These are phyloP conservation scores for Tanozyma kutaoensis DNA, from an alignment of 805 yeast genomes.

Conservation along the genomic window DNA sequence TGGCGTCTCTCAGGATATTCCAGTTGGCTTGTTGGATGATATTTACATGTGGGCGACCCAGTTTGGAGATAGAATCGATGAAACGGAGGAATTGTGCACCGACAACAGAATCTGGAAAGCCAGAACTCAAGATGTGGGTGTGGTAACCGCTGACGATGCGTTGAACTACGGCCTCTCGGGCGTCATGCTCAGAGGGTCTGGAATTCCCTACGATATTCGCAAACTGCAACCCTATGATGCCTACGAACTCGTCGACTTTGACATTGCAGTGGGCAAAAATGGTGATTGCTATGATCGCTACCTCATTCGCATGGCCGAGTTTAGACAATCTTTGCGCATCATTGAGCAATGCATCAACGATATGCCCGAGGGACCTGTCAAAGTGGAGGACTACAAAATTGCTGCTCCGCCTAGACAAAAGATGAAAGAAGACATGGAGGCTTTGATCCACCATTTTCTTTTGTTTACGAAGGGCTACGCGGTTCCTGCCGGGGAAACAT, in stretches of 20 bases:
- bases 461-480: constrained; percentile 79
- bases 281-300: constrained; percentile 92
- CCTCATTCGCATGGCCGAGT: constrained; percentile 80
- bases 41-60: constrained; percentile 95
- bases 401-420: constrained; percentile 67
- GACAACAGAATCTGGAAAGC: constrained; percentile 90
- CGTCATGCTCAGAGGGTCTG: constrained; percentile 85
- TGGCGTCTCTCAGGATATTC: constrained; percentile 82
- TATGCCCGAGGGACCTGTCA: constrained; percentile 87
- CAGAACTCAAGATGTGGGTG: constrained; percentile 72
- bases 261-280: constrained; percentile 72
- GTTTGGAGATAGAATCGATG: constrained; percentile 86
- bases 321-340: constrained; percentile 81
- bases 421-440: constrained; percentile 91
- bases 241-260: constrained; percentile 75
- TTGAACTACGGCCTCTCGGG: constrained; percentile 71
- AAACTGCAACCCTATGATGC: constrained; percentile 86
- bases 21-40: constrained; percentile 77
- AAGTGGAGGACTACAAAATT: constrained; percentile 81
- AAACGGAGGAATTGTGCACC: constrained; percentile 77
- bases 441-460: constrained; percentile 80
- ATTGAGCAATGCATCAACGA: constrained; percentile 83
- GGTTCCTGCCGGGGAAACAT: constrained; percentile 85
- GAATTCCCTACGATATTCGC: constrained; percentile 77
- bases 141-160: constrained; percentile 77